phyloP scores from a whole-genome alignment of 805 yeast genomes.

The Starmerella vaccinii region DNA sequence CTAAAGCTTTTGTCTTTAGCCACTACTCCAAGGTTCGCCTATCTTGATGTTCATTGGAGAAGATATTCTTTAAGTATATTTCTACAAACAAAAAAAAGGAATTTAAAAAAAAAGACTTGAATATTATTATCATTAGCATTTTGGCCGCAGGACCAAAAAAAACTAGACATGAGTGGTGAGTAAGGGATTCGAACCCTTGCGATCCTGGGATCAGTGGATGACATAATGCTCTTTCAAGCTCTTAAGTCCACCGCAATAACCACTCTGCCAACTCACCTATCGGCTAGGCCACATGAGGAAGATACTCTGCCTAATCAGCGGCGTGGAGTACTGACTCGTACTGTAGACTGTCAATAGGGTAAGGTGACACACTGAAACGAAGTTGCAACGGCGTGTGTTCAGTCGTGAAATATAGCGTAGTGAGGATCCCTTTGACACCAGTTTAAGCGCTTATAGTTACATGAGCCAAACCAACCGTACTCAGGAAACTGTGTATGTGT shows the following conservation, averaged over 20 bases:
- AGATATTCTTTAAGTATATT: neutral
- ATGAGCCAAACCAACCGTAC: neutral
- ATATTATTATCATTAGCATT: neutral
- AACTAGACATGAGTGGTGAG: conserved; percentile 16
- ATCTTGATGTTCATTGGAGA: neutral
- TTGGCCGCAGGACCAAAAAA: neutral
- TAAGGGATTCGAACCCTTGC: conserved; percentile 29
- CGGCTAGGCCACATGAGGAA: conserved; percentile 5
- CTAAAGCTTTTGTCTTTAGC: no score
- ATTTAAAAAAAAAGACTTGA: neutral
- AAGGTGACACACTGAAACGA: neutral
- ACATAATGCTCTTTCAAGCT: conserved; percentile 3
- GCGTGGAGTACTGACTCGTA: conserved; percentile 6
- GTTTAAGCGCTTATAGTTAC: no score
- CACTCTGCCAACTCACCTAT: conserved; percentile 25
- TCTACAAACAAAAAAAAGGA: neutral
- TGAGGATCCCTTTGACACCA: no score
- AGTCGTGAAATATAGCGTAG: no score
- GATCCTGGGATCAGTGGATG: conserved; percentile 27
- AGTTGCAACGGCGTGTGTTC: no score
- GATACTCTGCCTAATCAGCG: conserved; percentile 1
- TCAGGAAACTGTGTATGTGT: conserved; percentile 16
- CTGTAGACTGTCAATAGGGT: neutral
- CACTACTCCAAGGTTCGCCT: no score
- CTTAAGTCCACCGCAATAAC: conserved; percentile 28